These are phyloP conservation scores for Fusarium sterilihyphosum DNA, from an alignment of 2,329 filamentous ascomycete species.

Conservation along the genomic window DNA sequence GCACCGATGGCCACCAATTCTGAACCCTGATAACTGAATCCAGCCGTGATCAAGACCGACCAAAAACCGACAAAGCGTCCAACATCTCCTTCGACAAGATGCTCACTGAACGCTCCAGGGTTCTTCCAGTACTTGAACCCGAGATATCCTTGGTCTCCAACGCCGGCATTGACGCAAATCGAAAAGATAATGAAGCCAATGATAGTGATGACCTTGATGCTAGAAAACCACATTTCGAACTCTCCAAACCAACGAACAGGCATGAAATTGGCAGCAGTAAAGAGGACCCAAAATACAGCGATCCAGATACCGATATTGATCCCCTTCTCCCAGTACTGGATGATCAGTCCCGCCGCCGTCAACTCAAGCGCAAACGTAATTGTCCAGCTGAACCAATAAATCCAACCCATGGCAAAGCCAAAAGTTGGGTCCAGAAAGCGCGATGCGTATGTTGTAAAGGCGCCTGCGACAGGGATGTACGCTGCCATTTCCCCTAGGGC, in stretches of 20 bases:
- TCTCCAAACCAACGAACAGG: constrained; percentile 68
- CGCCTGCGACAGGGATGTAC: constrained; percentile 65
- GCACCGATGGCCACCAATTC: constrained; percentile 45
- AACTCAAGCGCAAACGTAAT: constrained; percentile 68
- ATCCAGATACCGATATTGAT: constrained; percentile 68
- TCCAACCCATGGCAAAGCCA: constrained; percentile 68
- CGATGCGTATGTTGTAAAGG: constrained; percentile 60
- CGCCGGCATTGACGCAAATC: constrained; percentile 60
- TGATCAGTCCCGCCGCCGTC: constrained; percentile 65
- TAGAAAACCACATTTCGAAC: constrained; percentile 70
- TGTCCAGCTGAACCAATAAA: constrained; percentile 70
- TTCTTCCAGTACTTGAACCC: constrained; percentile 53
- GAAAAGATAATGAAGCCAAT: constrained; percentile 64
- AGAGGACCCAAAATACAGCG: constrained; percentile 64
- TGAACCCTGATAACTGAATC: constrained; percentile 49
- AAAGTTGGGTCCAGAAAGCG: constrained; percentile 66
- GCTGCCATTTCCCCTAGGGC: constrained; percentile 64
- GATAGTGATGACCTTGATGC: constrained; percentile 68
- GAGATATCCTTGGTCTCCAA: constrained; percentile 59
- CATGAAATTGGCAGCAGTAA: constrained; percentile 65
- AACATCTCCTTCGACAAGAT: constrained; percentile 55
- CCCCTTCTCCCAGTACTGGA: constrained; percentile 67
- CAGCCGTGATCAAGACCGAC: constrained; percentile 65
- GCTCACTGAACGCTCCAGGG: constrained; percentile 59
- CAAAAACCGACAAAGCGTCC: constrained; percentile 69